Percentiles rank a stretch among this genome's conserved stretches.
Conservation (phyloP, 2,329 filamentous ascomycete species). For the Coniochaeta prunicola region DNA sequence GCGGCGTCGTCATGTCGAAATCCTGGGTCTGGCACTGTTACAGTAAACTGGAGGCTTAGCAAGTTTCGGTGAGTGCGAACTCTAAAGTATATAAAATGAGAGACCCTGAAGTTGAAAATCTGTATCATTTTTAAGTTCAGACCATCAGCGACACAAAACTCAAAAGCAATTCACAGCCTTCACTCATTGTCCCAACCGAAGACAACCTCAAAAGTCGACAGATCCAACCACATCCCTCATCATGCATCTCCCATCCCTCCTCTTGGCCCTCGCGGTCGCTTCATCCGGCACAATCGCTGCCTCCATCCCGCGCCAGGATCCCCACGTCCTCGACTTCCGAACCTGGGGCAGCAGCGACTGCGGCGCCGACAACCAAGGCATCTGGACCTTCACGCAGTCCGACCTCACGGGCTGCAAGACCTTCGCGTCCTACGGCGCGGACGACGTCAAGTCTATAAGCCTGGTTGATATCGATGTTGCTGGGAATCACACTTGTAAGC, state of each 20-base stretch:
- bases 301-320: background rate
- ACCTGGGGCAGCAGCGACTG: background rate
- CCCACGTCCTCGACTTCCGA: conserved; percentile 2
- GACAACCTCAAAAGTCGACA: too few relatives aligned
- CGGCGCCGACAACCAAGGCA: background rate
- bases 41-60: background rate
- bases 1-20: background rate
- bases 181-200: too few relatives aligned
- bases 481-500: background rate
- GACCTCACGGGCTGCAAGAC: background rate
- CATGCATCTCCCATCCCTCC: background rate
- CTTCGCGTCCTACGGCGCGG: background rate
- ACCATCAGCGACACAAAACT: background rate
- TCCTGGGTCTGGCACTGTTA: too few relatives aligned
- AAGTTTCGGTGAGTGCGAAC: background rate
- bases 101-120: background rate
- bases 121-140: background rate
- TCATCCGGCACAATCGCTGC: background rate
- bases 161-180: too few relatives aligned
- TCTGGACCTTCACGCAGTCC: conserved; percentile 1
- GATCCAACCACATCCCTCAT: too few relatives aligned
- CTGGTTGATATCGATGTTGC: background rate
- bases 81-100: background rate
- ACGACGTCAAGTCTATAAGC: background rate
- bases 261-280: background rate